Conservation (phyloP, 2,329 filamentous ascomycete species). For the Lasiodiplodia sp. region DNA sequence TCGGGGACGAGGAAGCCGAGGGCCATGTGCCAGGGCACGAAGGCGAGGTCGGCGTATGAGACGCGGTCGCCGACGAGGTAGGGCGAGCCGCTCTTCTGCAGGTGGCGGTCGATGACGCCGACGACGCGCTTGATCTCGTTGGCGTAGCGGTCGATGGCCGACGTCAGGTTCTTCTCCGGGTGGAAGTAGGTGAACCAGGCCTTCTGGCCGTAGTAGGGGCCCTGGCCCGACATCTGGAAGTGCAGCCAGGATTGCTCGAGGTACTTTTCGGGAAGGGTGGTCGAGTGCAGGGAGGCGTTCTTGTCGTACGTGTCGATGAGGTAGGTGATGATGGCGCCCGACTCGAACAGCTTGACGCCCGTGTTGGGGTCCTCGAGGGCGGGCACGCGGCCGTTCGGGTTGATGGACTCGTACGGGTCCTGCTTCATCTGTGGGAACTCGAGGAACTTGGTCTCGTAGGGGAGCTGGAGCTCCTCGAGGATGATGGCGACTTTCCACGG, state of each 20-base stretch:
- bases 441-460: conserved; percentile 48
- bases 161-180: conserved; percentile 49
- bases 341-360: conserved; percentile 51
- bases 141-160: conserved; percentile 54
- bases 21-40: conserved; percentile 47
- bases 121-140: conserved; percentile 55
- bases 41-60: conserved; percentile 53
- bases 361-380: conserved; percentile 56
- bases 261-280: conserved; percentile 42
- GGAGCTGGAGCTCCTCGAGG: conserved; percentile 54
- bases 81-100: conserved; percentile 42
- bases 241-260: conserved; percentile 53
- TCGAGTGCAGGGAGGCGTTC: conserved; percentile 48
- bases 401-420: conserved; percentile 45
- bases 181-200: conserved; percentile 51
- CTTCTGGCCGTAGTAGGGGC: conserved; percentile 53
- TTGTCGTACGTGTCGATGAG: conserved; percentile 55
- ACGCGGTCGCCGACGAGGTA: conserved; percentile 54
- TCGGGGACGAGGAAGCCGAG: conserved; percentile 37
- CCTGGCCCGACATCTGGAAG: conserved; percentile 56
- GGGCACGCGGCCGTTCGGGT: conserved; percentile 53
- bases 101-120: conserved; percentile 52
- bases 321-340: conserved; percentile 55
- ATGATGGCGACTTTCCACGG: conserved; percentile 55
- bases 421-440: conserved; percentile 50